Conservation (phyloP, 2,329 filamentous ascomycete species). For the Colletotrichum zoysiae region DNA sequence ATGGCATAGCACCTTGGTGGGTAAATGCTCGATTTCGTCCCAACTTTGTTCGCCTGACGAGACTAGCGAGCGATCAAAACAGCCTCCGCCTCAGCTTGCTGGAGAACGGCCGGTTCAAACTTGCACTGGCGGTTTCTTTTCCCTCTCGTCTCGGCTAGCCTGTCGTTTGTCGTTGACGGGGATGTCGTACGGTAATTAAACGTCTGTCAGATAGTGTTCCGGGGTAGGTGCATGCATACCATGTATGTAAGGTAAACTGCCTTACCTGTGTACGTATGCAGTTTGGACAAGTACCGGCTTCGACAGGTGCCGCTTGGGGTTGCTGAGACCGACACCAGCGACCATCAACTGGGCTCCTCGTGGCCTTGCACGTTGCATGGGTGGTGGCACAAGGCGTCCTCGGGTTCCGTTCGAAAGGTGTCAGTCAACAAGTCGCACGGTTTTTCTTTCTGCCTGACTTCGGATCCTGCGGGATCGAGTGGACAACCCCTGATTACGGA, state of each 20-base stretch:
- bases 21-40: constrained; percentile 23
- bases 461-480: not conserved
- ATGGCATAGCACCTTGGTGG: not conserved
- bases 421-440: constrained; percentile 12
- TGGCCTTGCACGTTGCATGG: constrained; percentile 8
- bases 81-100: constrained; percentile 27
- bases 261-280: constrained; percentile 18
- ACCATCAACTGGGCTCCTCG: constrained; percentile 28
- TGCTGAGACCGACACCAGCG: not conserved
- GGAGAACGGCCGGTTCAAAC: constrained; percentile 19
- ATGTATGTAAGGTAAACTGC: constrained; percentile 28
- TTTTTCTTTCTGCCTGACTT: not conserved
- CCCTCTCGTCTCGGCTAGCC: not conserved
- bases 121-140: constrained; percentile 19
- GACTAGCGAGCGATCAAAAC: constrained; percentile 23
- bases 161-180: not conserved
- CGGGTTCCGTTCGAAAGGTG: constrained; percentile 22
- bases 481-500: not conserved
- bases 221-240: constrained; percentile 38
- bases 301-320: constrained; percentile 24
- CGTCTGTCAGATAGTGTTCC: constrained; percentile 15
- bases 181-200: constrained; percentile 12
- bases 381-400: constrained; percentile 17
- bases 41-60: not conserved
- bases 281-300: constrained; percentile 36